Evolutionary conservation across 106 monocot genomes (phyloP).

Genomic region (Allium cepa): DNA sequence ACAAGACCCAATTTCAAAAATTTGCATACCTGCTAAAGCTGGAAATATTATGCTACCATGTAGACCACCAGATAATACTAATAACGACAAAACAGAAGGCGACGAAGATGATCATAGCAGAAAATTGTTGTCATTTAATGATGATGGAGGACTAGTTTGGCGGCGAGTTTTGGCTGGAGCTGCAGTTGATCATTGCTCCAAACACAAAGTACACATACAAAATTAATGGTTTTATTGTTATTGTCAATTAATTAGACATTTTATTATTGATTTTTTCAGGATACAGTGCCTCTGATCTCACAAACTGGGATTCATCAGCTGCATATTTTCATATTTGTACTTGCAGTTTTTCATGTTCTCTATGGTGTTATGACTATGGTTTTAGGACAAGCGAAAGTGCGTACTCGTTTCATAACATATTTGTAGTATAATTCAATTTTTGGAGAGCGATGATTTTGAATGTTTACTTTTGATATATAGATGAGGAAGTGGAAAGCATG

Average conservation of each 20-base stretch:
- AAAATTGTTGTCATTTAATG: background rate
- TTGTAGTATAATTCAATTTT: background rate
- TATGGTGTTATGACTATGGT: constrained; percentile 41
- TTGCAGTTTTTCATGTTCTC: constrained; percentile 44
- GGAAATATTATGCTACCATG: constrained; percentile 37
- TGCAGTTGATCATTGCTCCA: constrained; percentile 13
- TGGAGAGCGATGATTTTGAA: background rate
- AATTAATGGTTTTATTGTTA: too few relatives aligned
- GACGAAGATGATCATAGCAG: constrained; percentile 3
- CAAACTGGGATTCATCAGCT: constrained; percentile 34
- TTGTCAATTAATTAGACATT: background rate
- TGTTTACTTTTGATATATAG: constrained; percentile 13
- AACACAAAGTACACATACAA: background rate
- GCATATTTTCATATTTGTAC: constrained; percentile 44
- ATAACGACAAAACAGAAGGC: background rate
- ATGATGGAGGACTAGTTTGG: background rate
- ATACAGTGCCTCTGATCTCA: constrained; percentile 41
- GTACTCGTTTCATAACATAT: background rate
- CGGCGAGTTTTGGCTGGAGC: constrained; percentile 17
- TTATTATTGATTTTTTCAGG: constrained; percentile 20
- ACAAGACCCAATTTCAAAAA: constrained; percentile 19
- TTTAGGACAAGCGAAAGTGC: constrained; percentile 43
- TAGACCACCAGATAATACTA: background rate
- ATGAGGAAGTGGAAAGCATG: constrained; percentile 50
- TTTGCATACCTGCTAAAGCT: constrained; percentile 27